Conservation (phyloP, 1,284 basidiomycete genomes). For the Trichosporon asahii region DNA sequence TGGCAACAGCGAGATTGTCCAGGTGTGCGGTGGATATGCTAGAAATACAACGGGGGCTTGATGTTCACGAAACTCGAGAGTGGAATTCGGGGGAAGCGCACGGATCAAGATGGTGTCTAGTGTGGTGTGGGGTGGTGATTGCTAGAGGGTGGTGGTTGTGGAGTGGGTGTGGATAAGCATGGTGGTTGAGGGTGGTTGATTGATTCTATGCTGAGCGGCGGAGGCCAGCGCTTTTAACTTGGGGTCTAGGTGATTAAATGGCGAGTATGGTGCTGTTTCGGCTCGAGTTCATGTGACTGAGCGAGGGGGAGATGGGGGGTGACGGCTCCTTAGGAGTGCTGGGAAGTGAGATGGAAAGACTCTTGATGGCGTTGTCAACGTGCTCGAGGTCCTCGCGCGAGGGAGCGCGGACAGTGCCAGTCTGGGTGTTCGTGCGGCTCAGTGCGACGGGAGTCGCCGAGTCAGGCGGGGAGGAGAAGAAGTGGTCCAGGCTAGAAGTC, state of each 20-base stretch:
- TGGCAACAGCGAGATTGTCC: conserved; percentile 3
- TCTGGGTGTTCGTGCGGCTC: conserved; percentile 13
- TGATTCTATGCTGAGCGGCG: not conserved
- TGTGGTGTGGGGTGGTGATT: not conserved
- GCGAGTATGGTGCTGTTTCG: conserved; percentile 19
- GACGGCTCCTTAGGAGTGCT: conserved; percentile 21
- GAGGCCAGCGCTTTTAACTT: not conserved
- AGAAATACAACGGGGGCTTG: not conserved
- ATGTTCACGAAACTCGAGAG: not conserved
- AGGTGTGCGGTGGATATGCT: conserved; percentile 1
- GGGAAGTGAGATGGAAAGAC: conserved; percentile 18
- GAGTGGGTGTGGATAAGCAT: not conserved
- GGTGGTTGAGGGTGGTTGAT: conserved; percentile 3
- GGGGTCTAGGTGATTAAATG: not conserved
- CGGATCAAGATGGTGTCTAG: not conserved
- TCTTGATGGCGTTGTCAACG: conserved; percentile 26
- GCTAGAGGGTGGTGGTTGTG: not conserved
- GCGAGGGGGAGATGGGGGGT: conserved; percentile 4
- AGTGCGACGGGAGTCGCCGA: conserved; percentile 21
- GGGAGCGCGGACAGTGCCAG: conserved; percentile 15
- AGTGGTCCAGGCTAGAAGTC: conserved; percentile 43
- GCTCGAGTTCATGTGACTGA: conserved; percentile 13
- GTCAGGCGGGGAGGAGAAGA: conserved; percentile 33
- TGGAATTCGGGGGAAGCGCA: not conserved
- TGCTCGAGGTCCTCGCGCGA: conserved; percentile 27